Evolutionary conservation across 2,329 filamentous ascomycete species (phyloP).

Genomic region (Hypoxylon sp.): DNA sequence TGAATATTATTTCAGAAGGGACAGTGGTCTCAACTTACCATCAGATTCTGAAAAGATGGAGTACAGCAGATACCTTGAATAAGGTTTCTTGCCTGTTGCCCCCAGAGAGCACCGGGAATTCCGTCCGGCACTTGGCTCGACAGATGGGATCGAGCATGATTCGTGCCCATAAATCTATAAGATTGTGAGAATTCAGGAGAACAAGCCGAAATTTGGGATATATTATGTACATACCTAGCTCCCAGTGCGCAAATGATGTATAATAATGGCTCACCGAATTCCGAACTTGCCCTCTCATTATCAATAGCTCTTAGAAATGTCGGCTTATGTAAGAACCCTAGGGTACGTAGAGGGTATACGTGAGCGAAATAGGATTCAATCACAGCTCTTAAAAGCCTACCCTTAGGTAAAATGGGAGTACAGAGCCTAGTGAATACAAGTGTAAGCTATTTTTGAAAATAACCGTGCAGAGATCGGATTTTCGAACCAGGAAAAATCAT

Average conservation of each 20-base stretch:
- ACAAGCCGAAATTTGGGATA: neutral
- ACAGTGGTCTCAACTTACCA: neutral
- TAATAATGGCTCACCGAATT: neutral
- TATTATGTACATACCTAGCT: neutral
- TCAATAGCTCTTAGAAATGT: neutral
- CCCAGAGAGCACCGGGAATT: neutral
- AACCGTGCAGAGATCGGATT: neutral
- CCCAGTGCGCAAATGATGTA: neutral
- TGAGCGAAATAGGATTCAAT: neutral
- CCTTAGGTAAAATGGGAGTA: neutral
- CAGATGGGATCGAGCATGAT: neutral
- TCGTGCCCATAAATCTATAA: neutral
- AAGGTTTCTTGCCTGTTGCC: neutral
- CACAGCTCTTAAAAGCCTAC: neutral
- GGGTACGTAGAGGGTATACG: neutral
- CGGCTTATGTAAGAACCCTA: neutral
- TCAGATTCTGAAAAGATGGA: neutral
- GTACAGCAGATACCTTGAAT: neutral
- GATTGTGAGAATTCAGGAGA: neutral
- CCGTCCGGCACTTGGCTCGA: neutral
- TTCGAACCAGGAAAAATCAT: neutral
- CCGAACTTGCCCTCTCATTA: neutral
- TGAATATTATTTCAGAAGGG: neutral
- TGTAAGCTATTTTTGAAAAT: neutral
- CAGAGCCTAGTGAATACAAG: neutral